Percentiles rank a stretch among this genome's conserved stretches.
Evolutionary conservation across 768 basidiomycete species (phyloP).

Genomic region (Chiua virens): DNA sequence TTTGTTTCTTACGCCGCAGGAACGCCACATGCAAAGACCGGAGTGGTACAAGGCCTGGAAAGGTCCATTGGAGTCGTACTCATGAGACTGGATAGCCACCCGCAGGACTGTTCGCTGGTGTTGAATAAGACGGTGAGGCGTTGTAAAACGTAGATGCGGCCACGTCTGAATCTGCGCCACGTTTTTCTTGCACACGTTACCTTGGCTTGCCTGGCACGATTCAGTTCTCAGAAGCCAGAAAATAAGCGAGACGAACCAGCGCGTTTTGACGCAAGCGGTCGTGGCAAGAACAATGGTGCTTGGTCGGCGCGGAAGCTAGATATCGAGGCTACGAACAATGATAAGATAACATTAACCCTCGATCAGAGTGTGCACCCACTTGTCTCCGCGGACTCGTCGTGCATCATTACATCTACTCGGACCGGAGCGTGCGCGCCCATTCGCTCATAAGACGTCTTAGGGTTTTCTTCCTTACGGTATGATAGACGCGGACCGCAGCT

Average conservation of each 20-base stretch:
- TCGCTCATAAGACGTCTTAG: too few species aligned
- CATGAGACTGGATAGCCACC: not conserved
- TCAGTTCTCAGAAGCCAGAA: not conserved
- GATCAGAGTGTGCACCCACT: slow-evolving; percentile 7
- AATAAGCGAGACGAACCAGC: slow-evolving; percentile 7
- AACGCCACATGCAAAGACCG: slow-evolving; percentile 14
- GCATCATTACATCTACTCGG: too few species aligned
- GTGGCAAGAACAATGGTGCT: slow-evolving; percentile 10
- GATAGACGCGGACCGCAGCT: too few species aligned
- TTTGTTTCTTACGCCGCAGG: slow-evolving; percentile 12
- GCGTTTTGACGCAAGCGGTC: not conserved
- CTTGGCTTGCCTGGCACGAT: too few species aligned
- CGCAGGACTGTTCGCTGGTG: slow-evolving; percentile 13
- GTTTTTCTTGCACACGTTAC: not conserved
- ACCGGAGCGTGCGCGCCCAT: not conserved
- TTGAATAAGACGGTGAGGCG: slow-evolving; percentile 8
- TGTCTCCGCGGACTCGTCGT: slow-evolving; percentile 24
- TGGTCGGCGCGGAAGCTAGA: slow-evolving; percentile 18
- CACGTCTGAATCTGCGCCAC: too few species aligned
- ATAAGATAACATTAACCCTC: slow-evolving; percentile 26
- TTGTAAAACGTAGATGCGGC: not conserved
- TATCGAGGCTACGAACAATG: slow-evolving; percentile 9
- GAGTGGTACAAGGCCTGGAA: not conserved
- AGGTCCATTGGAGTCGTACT: not conserved
- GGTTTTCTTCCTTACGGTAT: too few species aligned